Evolutionary conservation across 2,329 filamentous ascomycete species (phyloP), one percentile per base, ranked within the genome.

Genomic region (Xylaria sp.): DNA sequence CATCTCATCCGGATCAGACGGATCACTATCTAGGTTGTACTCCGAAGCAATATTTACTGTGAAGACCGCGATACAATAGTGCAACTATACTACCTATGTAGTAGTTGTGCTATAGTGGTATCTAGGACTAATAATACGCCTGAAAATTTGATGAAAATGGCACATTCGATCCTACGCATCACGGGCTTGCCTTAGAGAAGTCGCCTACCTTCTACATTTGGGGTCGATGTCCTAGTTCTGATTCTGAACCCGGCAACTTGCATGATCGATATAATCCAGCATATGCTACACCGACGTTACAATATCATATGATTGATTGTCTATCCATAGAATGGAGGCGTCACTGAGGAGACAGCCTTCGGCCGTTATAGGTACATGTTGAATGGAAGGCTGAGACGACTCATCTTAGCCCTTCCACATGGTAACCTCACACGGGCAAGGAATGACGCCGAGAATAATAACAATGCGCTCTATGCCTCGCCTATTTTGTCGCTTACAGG

Each of bases 331-430:
- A 60, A 54, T n/a, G n/a, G 42, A 50, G 55, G 27, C 42, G 36
- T 61, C 19, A 24, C 59, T 12, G 54, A 27, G 53, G 34, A 51
- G 42, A 54, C 2, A 19, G 30, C 21, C 32, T n/a, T 55, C 64
- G 48, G 48, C 55, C 64, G 39, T 66, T 55, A 36, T 47, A 53
- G 17, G 47, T 62, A 57, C 14, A 6, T 32, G 50, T 12, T 55
- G 2, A 7, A 19, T 30, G 27, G 42, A 55, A 60, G 55, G 50
- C 56, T 61, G 61, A 67, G 39, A 55, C 55, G 60, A 54, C 30
- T 51, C 48, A 64, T 56, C 48, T 51, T 42, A 61, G 60, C 47
- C 60, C 36, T 61, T 59, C 34, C 32, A 58, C 39, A 60, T n/a
- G 36, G 64, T 50, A 60, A 45, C 50, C 60, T 55, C 58, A 42